phyloP scores from a whole-genome alignment of 2,329 filamentous ascomycete species.

The Phaeosphaeriaceae sp. region DNA sequence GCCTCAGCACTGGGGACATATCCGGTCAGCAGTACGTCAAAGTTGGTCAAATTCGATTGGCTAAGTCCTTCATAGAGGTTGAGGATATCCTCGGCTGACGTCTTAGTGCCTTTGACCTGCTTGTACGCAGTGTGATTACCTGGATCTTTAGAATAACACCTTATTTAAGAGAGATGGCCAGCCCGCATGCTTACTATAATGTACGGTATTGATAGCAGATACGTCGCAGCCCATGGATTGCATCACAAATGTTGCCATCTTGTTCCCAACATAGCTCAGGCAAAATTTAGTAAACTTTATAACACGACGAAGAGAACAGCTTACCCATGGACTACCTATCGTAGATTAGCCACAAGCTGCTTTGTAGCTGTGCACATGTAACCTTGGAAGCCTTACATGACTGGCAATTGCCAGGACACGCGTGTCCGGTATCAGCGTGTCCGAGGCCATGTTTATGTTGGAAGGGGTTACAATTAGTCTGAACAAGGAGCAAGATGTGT shows the following conservation, averaged over 20 bases:
- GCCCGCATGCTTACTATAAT: slow-evolving; percentile 76
- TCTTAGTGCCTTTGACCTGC: slow-evolving; percentile 84
- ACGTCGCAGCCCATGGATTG: slow-evolving; percentile 94
- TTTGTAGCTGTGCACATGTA: slow-evolving; percentile 11
- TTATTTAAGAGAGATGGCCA: neutral
- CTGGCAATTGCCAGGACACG: slow-evolving; percentile 87
- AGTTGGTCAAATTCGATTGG: slow-evolving; percentile 83
- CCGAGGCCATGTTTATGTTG: slow-evolving; percentile 36
- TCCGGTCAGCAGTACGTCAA: slow-evolving; percentile 92
- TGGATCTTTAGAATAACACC: slow-evolving; percentile 47
- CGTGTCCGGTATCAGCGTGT: slow-evolving; percentile 63
- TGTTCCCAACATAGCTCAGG: slow-evolving; percentile 91
- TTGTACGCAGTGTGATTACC: slow-evolving; percentile 95
- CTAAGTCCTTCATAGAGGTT: slow-evolving; percentile 85
- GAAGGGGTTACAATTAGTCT: slow-evolving; percentile 11
- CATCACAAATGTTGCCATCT: slow-evolving; percentile 93
- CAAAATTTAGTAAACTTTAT: slow-evolving; percentile 25
- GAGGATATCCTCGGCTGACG: slow-evolving; percentile 79
- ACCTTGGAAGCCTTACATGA: slow-evolving; percentile 75
- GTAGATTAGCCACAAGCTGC: slow-evolving; percentile 31
- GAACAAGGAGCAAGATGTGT: slow-evolving; percentile 1
- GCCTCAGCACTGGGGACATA: slow-evolving; percentile 89
- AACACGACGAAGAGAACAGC: slow-evolving; percentile 37
- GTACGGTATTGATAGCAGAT: slow-evolving; percentile 91
- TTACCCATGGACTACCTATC: slow-evolving; percentile 76